Evolutionary conservation across 169 alveolate genomes (phyloP), one percentile per base, ranked within the genome.

Genomic region (Plasmodium fragile): DNA sequence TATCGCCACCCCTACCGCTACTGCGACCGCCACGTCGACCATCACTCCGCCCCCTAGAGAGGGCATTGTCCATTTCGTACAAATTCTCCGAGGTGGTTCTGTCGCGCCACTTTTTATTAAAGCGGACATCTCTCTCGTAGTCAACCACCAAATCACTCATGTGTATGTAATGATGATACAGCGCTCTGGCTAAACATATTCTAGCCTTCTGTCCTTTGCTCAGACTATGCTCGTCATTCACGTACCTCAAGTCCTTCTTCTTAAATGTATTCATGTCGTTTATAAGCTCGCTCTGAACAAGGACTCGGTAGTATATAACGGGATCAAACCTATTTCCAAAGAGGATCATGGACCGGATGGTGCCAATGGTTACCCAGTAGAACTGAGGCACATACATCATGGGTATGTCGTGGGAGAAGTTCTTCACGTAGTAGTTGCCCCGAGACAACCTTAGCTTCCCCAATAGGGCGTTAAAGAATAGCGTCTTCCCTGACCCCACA

Each of bases 161-260:
- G 43, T 91, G 91, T 45, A 65, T 45, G 18, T 91, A 91, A 81
- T 91, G 94, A 28, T 91, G 83, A 92, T 98, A 98, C 5, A 98
- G 81, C 2, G 99, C 98, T 70, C 99, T 81, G 4, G 99, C 99
- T 79, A 98, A 95, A 82, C 98, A 94, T 10, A 98, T 90, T 83
- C 99, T 95, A 0, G 98, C 99, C 13, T 98, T 95, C 92, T 98
- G 98, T 0, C 99, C 99, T 79, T 99, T 99, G 92, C 98, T 96
- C 70, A 98, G 81, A 41, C 65, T 81, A 52, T 95, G 96, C 52
- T 94, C 97, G 45, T 97, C 98, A 45, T 96, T 97, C 11, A 97
- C 65, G 45, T 71, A 85, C 6, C 97, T 80, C 75, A 95, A 28
- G 72, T 97, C 98, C 4, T 96, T 95, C 41, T 81, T 87, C 45